Base-by-base conservation (phyloP, 2,329 filamentous ascomycete genomes). In the Beauveria scarabaeidicola region DNA sequence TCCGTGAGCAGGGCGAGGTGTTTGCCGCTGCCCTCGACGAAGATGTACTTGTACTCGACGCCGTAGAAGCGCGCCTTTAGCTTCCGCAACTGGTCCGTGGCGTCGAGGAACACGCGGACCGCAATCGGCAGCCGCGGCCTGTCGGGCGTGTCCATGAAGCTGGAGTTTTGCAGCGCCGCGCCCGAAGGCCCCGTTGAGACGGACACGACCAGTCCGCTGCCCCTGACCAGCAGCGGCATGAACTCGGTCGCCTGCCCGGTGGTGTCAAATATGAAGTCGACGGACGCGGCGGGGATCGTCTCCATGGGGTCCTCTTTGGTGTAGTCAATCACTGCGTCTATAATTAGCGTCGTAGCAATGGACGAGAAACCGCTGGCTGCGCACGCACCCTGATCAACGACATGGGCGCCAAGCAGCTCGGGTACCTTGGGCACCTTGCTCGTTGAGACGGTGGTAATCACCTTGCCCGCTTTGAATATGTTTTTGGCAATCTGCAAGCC, bases 251-350 rank as follows among this genome's bases (percentile, higher is more conserved):
- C 67, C 19, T 67, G 54, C 7, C 69, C 69, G 6, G 69, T 68
- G 1, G 75, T 78, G 65, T 78, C 76, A 36, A 77, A 74, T 51
- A 78, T 65, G 63, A 76, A 75, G 65, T 78, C 75, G 25, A 78
- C 72, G 0, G 67, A 70, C 8, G 67, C 65, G 15, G 65, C 66
- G 2, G 70, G 66, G 43, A 78, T 72, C 21, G 56, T 63, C 17
- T 61, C 62, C 32, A 15, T 1, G 19, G 65, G 59, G 13, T 66
- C 56, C 11, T 62, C 43, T 40, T 63, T 64, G n/a, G 65, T 66
- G 56, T 67, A 67, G 52, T 67, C 66, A 47, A 67, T 66, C 48
- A 66, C 65, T 67, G 53, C 5, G 58, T n/a, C 44, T n/a, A 44
- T 40, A 2, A n/a, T 54, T 32, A 54, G 40, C n/a, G 10, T 17